These are phyloP conservation scores for Chimonanthus praecox DNA, from an alignment of 164 flowering plant species.

Conservation along the genomic window DNA sequence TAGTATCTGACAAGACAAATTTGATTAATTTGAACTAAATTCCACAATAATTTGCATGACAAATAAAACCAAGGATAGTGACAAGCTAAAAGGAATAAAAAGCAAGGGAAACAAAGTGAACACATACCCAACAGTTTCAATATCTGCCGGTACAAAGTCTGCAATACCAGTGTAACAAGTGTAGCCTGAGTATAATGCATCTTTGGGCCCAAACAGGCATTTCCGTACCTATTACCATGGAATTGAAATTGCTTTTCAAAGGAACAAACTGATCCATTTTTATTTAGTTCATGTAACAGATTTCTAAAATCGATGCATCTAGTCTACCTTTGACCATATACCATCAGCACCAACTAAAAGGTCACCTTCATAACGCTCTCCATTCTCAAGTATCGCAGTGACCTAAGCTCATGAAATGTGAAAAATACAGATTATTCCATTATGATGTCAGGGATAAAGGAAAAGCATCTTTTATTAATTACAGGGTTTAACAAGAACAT, in stretches of 20 bases:
- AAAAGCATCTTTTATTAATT: background rate
- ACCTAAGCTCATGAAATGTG: slow-evolving; percentile 17
- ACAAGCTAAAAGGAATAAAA: too few species aligned
- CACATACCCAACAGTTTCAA: slow-evolving; percentile 29
- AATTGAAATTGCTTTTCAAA: too few species aligned
- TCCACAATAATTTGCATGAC: too few species aligned
- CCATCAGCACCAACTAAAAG: slow-evolving; percentile 39
- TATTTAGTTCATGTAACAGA: background rate
- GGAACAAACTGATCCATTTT: too few species aligned
- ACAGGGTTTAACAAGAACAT: background rate
- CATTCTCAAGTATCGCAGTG: slow-evolving; percentile 23
- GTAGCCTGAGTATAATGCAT: slow-evolving; percentile 25
- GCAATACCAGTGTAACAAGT: slow-evolving; percentile 35
- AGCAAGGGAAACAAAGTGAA: background rate
- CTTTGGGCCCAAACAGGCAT: slow-evolving; percentile 26
- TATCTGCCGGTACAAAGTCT: slow-evolving; percentile 28
- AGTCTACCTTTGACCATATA: slow-evolving; percentile 28
- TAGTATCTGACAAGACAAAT: too few species aligned
- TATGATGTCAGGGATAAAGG: background rate
- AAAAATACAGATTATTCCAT: background rate
- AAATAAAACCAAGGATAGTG: too few species aligned
- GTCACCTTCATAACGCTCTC: slow-evolving; percentile 28
- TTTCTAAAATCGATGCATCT: background rate
- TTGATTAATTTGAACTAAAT: too few species aligned
- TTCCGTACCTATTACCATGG: slow-evolving; percentile 19